phyloP scores from a whole-genome alignment of 371 early-diverging fungal species.

The Apophysomyces sp. region DNA sequence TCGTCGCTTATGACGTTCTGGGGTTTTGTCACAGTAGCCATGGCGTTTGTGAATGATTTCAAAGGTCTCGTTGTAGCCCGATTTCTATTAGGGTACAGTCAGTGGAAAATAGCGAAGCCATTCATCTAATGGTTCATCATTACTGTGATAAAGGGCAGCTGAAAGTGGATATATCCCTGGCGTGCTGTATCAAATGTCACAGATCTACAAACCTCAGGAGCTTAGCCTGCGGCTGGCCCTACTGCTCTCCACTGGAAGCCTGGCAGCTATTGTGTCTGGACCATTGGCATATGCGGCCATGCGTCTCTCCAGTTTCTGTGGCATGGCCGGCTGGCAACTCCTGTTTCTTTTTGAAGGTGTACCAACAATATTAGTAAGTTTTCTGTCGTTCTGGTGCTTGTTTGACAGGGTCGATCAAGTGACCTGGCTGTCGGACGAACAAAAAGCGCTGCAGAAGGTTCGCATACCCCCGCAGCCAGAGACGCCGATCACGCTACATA shows the following conservation, averaged over 20 bases:
- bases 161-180: slow-evolving; percentile 32
- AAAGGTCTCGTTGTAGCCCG: slow-evolving; percentile 19
- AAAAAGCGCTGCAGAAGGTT: slow-evolving; percentile 14
- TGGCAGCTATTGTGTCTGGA: slow-evolving; percentile 22
- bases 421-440: slow-evolving; percentile 13
- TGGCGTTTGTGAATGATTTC: slow-evolving; percentile 32
- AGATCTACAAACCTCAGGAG: slow-evolving; percentile 24
- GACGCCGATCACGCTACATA: slow-evolving; percentile 4
- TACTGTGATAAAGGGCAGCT: slow-evolving; percentile 8
- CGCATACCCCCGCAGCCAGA: slow-evolving; percentile 13
- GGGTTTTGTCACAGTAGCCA: slow-evolving; percentile 26
- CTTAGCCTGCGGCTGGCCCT: slow-evolving; percentile 14
- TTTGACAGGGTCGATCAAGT: slow-evolving; percentile 28
- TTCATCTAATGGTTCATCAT: background rate
- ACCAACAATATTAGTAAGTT: slow-evolving; percentile 32
- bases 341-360: slow-evolving; percentile 42
- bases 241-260: slow-evolving; percentile 14
- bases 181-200: slow-evolving; percentile 25
- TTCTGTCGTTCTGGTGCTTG: slow-evolving; percentile 30
- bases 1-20: slow-evolving; percentile 45
- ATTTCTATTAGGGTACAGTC: slow-evolving; percentile 32
- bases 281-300: slow-evolving; percentile 29
- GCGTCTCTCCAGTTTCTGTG: slow-evolving; percentile 28
- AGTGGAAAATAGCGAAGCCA: background rate
- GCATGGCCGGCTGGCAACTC: slow-evolving; percentile 46